Percentiles rank a stretch among this genome's conserved stretches.
Evolutionary conservation across 257 asterid species (phyloP).

Genomic region (Salvia rosmarinus): DNA sequence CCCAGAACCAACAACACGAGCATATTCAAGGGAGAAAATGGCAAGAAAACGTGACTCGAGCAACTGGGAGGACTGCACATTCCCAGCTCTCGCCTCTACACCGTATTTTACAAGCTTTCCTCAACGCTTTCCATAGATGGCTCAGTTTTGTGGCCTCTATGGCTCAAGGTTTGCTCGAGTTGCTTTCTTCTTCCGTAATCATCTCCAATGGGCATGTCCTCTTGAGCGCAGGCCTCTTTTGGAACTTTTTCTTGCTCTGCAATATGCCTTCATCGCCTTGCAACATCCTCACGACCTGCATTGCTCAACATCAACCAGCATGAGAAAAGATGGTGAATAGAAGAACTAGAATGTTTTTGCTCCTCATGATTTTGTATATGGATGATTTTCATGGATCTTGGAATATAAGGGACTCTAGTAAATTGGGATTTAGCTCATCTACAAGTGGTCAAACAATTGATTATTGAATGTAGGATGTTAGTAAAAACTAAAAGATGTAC

Average conservation of each 20-base stretch:
- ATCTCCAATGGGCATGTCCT: constrained; percentile 52
- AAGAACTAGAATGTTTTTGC: not conserved
- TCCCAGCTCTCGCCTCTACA: constrained; percentile 28
- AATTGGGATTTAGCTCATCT: not conserved
- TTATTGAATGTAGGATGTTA: not conserved
- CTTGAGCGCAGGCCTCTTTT: constrained; percentile 71
- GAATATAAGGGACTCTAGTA: not conserved
- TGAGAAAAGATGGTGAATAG: not conserved
- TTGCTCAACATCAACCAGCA: not conserved
- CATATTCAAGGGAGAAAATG: not conserved
- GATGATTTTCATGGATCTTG: not conserved
- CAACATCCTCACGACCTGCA: constrained; percentile 76
- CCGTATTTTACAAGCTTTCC: constrained; percentile 12
- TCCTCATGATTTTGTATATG: not conserved
- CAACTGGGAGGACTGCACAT: constrained; percentile 33
- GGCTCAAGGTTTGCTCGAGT: constrained; percentile 38
- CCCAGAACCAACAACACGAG: constrained; percentile 2
- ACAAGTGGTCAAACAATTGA: not conserved
- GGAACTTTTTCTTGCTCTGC: constrained; percentile 67
- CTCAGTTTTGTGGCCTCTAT: constrained; percentile 37
- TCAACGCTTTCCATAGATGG: constrained; percentile 18
- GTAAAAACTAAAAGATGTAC: constrained; percentile 38
- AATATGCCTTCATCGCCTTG: constrained; percentile 62
- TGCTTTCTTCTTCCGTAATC: constrained; percentile 46
- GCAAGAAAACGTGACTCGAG: constrained; percentile 11